phyloP scores from a whole-genome alignment of 495 filamentous ascomycete genomes.

The Tirmania nivea region DNA sequence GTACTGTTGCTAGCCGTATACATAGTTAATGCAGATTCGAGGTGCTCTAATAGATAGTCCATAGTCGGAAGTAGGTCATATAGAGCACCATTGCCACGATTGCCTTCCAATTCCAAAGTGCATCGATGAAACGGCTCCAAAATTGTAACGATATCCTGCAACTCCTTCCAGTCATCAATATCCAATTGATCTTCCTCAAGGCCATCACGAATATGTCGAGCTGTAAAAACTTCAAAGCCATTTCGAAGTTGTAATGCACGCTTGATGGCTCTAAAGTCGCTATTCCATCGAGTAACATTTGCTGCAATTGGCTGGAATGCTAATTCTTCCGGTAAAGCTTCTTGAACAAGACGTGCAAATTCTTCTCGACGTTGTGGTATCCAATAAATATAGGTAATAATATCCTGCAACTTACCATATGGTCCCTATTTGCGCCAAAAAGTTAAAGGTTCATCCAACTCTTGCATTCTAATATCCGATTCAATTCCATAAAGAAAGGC shows the following conservation, averaged over 20 bases:
- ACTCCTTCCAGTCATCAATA: conserved; percentile 2
- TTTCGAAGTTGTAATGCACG: conserved; percentile 2
- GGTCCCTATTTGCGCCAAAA: conserved; percentile 5
- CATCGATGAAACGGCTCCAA: conserved; percentile 1
- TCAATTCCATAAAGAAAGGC: conserved; percentile 4
- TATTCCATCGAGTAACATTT: conserved; percentile 5
- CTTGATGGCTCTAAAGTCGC: conserved; percentile 3
- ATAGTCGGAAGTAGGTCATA: no score
- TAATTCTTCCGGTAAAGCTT: background rate
- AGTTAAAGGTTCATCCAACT: background rate
- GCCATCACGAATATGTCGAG: background rate
- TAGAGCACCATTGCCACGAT: conserved; percentile 1
- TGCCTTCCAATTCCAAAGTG: background rate
- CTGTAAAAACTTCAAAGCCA: conserved; percentile 3
- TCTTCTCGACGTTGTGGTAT: conserved; percentile 1
- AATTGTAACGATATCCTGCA: conserved; percentile 1
- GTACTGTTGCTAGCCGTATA: background rate
- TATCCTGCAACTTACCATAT: conserved; percentile 8
- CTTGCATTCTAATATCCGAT: conserved; percentile 1
- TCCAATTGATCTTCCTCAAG: background rate
- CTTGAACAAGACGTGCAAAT: conserved; percentile 1
- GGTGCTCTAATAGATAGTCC: no score
- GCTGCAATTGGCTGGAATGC: background rate
- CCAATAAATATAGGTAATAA: conserved; percentile 1
- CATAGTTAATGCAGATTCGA: no score